Base-by-base conservation (phyloP, 1,284 basidiomycete genomes). In the Sparassis latifolia region DNA sequence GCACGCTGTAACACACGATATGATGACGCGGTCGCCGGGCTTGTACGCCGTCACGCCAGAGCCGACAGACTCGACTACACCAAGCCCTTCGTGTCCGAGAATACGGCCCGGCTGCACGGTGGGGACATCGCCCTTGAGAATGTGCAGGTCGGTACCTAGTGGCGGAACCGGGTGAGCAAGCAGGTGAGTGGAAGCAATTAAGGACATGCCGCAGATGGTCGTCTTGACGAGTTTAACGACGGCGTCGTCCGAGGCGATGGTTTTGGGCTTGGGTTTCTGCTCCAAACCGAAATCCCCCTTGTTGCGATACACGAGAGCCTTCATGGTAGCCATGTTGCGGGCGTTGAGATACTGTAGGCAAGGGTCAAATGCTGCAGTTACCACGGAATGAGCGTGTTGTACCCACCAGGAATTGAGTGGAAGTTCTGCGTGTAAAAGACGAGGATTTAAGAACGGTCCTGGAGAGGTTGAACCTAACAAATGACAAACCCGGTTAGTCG, bases 91-190 rank as follows among this genome's bases (percentile, higher is more conserved):
- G 40, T 52, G 40, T 4, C 53, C 50, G 29, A 50, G 44, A 28
- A 53, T 50, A n/a, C 51, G 56, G 5, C 60, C 63, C 3, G 35
- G 35, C 20, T n/a, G 29, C 32, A 58, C 56, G 10, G 61, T 58
- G 5, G 61, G 55, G 9, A 64, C 60, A 49, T 65, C 61, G 42
- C 63, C 63, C 47, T 64, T 62, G 42, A 65, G 53, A 31, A 64
- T 65, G 48, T 64, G 63, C 6, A 65, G 58, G 48, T 65, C 63
- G 29, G 63, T 65, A 6, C 60, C 59, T 48, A 42, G 5, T 5
- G 32, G 44, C n/a, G 10, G n/a, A 33, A n/a, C 4, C 10, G 6
- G 20, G 42, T 4, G 42, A 4, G 42, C 27, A 30, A 7, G 12
- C 4, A 29, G 10, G 7, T 20, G 7, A 6, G 42, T 10, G 20